phyloP scores from a whole-genome alignment of 139 green algal genomes.

The Closterium sp. region DNA sequence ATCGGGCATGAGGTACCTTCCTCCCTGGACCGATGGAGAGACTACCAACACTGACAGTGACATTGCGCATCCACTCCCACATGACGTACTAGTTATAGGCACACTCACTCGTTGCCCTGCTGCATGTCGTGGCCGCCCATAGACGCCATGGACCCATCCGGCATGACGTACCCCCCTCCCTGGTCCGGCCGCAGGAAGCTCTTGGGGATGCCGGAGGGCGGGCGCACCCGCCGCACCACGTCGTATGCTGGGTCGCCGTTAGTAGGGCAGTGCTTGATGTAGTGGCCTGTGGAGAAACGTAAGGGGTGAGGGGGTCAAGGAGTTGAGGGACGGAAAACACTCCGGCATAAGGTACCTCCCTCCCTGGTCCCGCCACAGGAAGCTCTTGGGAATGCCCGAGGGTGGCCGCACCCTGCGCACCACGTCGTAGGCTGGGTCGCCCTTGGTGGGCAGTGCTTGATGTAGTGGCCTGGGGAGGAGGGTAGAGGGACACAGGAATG shows the following conservation, averaged over 20 bases:
- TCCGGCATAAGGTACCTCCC: constrained; percentile 49
- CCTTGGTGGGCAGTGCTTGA: constrained; percentile 59
- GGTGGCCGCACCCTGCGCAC: constrained; percentile 43
- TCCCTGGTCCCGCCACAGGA: constrained; percentile 33
- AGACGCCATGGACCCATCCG: constrained; percentile 30
- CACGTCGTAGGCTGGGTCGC: constrained; percentile 54
- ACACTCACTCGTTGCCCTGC: constrained; percentile 44
- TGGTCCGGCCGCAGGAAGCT: constrained; percentile 32
- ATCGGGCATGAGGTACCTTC: constrained; percentile 47
- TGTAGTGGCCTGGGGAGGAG: no score
- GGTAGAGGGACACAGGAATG: no score
- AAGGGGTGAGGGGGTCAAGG: not conserved
- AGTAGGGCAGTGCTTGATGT: constrained; percentile 60
- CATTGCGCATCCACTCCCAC: no score
- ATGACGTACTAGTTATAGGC: no score
- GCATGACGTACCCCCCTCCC: constrained; percentile 51
- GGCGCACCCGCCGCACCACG: constrained; percentile 44
- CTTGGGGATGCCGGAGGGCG: constrained; percentile 49
- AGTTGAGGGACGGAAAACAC: not conserved
- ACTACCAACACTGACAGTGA: not conserved
- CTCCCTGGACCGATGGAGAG: constrained; percentile 35
- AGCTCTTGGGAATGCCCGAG: constrained; percentile 47
- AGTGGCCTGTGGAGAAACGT: constrained; percentile 44
- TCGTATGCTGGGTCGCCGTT: constrained; percentile 58
- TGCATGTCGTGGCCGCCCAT: not conserved